Conservation (phyloP, 768 basidiomycete species). For the Grammothele lineata region DNA sequence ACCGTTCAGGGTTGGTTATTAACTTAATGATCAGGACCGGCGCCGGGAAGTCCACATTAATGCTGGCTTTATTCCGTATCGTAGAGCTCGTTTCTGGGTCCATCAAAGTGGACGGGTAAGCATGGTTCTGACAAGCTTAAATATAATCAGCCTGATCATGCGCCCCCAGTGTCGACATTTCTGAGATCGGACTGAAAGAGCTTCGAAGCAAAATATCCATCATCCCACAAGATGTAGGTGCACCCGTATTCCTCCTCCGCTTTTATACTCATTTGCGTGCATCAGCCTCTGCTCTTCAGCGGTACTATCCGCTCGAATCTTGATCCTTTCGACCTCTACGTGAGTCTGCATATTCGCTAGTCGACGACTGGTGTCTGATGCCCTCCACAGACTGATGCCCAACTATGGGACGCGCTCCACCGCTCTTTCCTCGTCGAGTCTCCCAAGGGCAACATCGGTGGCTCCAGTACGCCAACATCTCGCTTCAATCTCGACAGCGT, state of each 20-base stretch:
- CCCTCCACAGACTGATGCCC: slow-evolving; percentile 37
- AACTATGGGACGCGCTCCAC: slow-evolving; percentile 70
- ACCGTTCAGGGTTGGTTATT: no score
- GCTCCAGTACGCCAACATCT: slow-evolving; percentile 18
- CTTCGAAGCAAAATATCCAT: slow-evolving; percentile 57
- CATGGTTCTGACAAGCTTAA: no score
- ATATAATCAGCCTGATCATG: no score
- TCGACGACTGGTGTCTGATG: background rate
- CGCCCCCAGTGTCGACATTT: slow-evolving; percentile 52
- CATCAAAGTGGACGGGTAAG: slow-evolving; percentile 62
- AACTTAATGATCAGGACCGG: no score
- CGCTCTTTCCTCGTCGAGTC: slow-evolving; percentile 46
- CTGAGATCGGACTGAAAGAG: slow-evolving; percentile 61
- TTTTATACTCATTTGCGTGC: no score
- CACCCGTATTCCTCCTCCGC: slow-evolving; percentile 11
- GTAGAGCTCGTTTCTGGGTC: slow-evolving; percentile 59
- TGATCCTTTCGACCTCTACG: slow-evolving; percentile 45
- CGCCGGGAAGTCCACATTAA: slow-evolving; percentile 59
- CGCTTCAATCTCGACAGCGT: slow-evolving; percentile 48
- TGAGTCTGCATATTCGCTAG: slow-evolving; percentile 36
- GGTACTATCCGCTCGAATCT: slow-evolving; percentile 57
- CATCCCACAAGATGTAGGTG: slow-evolving; percentile 63
- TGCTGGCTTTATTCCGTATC: slow-evolving; percentile 63
- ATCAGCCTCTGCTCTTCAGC: slow-evolving; percentile 52
- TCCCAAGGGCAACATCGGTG: slow-evolving; percentile 22